phyloP scores from a whole-genome alignment of 495 filamentous ascomycete genomes.

The Aspergillus sclerotiicarbonarius region DNA sequence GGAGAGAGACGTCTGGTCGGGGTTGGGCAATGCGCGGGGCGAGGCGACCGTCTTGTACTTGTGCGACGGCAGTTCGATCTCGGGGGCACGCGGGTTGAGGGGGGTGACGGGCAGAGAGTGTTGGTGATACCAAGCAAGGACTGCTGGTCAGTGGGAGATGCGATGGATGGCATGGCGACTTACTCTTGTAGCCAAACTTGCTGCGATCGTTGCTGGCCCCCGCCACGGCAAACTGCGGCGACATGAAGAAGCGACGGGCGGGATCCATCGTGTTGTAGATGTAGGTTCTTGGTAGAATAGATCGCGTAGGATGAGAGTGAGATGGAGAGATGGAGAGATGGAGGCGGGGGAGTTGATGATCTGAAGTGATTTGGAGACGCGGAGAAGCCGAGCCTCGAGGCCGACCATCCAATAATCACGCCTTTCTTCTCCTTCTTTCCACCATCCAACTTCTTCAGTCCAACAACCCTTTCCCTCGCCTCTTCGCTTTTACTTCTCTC shows the following conservation, averaged over 20 bases:
- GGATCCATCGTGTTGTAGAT: constrained; percentile 36
- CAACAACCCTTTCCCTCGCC: background rate
- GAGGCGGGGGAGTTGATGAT: background rate
- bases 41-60: constrained; percentile 64
- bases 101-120: constrained; percentile 76
- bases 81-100: constrained; percentile 69
- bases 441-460: background rate
- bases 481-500: background rate
- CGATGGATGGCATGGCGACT: constrained; percentile 13
- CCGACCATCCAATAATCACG: background rate
- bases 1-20: constrained; percentile 68
- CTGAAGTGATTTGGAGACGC: background rate
- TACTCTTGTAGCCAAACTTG: constrained; percentile 93
- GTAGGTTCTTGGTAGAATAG: background rate
- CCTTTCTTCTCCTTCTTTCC: background rate
- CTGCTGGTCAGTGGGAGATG: constrained; percentile 39
- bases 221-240: constrained; percentile 82
- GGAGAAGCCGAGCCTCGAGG: background rate
- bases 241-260: constrained; percentile 78
- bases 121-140: constrained; percentile 83
- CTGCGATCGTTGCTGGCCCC: constrained; percentile 79
- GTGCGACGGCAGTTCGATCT: constrained; percentile 55
- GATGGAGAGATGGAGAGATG: background rate
- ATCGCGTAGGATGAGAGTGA: background rate
- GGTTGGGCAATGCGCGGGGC: constrained; percentile 59